Evolutionary conservation across 2,329 filamentous ascomycete genomes (phyloP).

Genomic region (Juglanconis oblonga): DNA sequence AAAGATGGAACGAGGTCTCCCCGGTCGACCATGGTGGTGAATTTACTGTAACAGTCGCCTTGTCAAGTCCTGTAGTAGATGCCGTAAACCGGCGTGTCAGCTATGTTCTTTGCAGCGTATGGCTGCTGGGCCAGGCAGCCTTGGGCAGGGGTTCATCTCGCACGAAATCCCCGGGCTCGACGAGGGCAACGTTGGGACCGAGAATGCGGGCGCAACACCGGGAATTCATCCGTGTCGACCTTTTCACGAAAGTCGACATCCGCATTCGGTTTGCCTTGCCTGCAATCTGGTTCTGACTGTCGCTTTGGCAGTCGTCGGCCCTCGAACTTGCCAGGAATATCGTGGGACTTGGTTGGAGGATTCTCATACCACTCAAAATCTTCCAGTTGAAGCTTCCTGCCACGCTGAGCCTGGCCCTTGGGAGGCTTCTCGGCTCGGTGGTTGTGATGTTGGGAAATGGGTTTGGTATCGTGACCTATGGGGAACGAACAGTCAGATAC

Average conservation of each 20-base stretch:
- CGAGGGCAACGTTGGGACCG: slow-evolving; percentile 3
- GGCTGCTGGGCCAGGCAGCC: background rate
- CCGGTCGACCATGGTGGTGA: background rate
- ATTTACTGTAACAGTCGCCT: background rate
- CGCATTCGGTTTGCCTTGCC: slow-evolving; percentile 3
- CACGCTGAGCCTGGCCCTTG: slow-evolving; percentile 72
- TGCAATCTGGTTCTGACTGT: slow-evolving; percentile 8
- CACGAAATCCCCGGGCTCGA: slow-evolving; percentile 9
- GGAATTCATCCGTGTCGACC: background rate
- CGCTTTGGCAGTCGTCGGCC: background rate
- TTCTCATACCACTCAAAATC: slow-evolving; percentile 89
- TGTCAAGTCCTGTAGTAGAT: slow-evolving; percentile 18
- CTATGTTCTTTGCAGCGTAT: background rate
- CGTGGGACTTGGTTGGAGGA: background rate
- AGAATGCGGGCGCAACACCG: slow-evolving; percentile 5
- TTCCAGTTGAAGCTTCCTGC: slow-evolving; percentile 87
- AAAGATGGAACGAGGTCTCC: background rate
- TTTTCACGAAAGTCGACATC: background rate
- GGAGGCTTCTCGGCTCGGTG: slow-evolving; percentile 50
- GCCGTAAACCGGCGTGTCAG: slow-evolving; percentile 10
- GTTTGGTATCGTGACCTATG: slow-evolving; percentile 47
- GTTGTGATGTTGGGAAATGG: slow-evolving; percentile 48
- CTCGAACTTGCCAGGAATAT: slow-evolving; percentile 1
- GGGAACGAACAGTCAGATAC: slow-evolving; percentile 10
- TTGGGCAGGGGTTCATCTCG: slow-evolving; percentile 2